A percentile compares a stretch with the other conserved stretches of the same genome.
Evolutionary conservation across 2,329 filamentous ascomycete genomes (phyloP).

Genomic region (Fusarium proliferatum): DNA sequence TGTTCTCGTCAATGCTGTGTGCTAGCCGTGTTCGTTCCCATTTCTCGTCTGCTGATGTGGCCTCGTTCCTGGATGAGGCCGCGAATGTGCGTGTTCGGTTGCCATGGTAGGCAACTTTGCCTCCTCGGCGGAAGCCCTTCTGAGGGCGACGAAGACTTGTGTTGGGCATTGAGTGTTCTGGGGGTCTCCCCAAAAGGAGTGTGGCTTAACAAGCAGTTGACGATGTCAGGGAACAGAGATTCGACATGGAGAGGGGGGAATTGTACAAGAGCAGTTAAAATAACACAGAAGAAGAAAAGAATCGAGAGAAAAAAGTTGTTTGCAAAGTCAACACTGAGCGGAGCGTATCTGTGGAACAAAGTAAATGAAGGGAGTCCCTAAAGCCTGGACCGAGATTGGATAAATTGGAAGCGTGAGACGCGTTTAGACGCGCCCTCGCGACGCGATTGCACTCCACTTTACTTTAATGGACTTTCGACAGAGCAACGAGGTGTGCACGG

Average conservation of each 20-base stretch:
- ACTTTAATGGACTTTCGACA: slow-evolving; percentile 49
- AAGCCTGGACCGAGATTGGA: slow-evolving; percentile 44
- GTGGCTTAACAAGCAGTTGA: slow-evolving; percentile 38
- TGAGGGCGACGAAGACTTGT: slow-evolving; percentile 69
- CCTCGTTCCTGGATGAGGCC: slow-evolving; percentile 81
- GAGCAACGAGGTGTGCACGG: slow-evolving; percentile 36
- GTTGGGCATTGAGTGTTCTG: slow-evolving; percentile 63
- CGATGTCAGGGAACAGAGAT: slow-evolving; percentile 14
- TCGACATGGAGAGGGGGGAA: slow-evolving; percentile 30
- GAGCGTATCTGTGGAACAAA: slow-evolving; percentile 38
- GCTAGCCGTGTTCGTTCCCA: slow-evolving; percentile 86
- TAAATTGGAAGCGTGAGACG: slow-evolving; percentile 45
- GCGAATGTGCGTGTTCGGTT: slow-evolving; percentile 80
- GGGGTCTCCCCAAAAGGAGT: slow-evolving; percentile 27
- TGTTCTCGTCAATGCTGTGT: slow-evolving; percentile 90
- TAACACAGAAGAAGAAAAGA: slow-evolving; percentile 8
- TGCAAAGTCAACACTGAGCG: slow-evolving; percentile 39
- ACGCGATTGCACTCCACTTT: slow-evolving; percentile 40
- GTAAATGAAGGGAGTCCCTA: slow-evolving; percentile 33
- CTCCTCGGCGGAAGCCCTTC: slow-evolving; percentile 75
- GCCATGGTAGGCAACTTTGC: slow-evolving; percentile 77
- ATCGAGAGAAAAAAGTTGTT: slow-evolving; percentile 12
- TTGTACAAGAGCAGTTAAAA: not conserved
- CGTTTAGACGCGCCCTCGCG: slow-evolving; percentile 49
- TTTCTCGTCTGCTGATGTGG: slow-evolving; percentile 91